Percentiles rank a stretch among this genome's conserved stretches.
Conservation (phyloP, 2,329 filamentous ascomycete genomes). For the Ceratocystis destructans region DNA sequence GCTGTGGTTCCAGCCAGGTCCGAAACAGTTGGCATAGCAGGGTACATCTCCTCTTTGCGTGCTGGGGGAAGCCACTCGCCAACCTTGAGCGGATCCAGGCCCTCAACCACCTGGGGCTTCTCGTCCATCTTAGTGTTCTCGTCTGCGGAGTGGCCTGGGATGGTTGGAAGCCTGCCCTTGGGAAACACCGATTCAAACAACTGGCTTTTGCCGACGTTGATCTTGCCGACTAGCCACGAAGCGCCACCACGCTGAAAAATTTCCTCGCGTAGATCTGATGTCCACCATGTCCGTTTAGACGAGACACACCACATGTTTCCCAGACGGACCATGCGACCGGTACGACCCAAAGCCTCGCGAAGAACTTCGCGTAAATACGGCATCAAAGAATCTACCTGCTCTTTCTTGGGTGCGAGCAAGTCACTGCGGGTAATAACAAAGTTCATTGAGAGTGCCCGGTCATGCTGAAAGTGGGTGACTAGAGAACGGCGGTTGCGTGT, state of each 20-base stretch:
- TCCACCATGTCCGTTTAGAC: conserved; percentile 82
- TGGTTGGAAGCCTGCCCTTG: conserved; percentile 37
- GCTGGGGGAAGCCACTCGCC: conserved; percentile 59
- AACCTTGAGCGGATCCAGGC: conserved; percentile 27
- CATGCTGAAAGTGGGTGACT: conserved; percentile 48
- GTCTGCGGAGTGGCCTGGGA: not conserved
- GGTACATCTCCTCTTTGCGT: conserved; percentile 59
- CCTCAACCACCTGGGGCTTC: conserved; percentile 18
- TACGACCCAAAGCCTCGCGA: conserved; percentile 56
- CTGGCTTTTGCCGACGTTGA: conserved; percentile 92
- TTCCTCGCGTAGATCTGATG: conserved; percentile 67
- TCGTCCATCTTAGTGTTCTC: not conserved
- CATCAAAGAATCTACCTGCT: conserved; percentile 75
- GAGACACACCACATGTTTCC: conserved; percentile 83
- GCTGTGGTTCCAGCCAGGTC: conserved; percentile 85
- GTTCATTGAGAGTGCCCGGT: conserved; percentile 62
- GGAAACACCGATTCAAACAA: conserved; percentile 82
- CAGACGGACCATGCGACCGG: conserved; percentile 57
- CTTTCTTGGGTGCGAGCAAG: conserved; percentile 67
- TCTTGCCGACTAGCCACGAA: conserved; percentile 94
- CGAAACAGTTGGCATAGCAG: conserved; percentile 74
- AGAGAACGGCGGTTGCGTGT: conserved; percentile 68
- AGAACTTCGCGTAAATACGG: conserved; percentile 68
- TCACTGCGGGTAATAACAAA: conserved; percentile 88
- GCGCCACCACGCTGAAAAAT: conserved; percentile 74